phyloP scores from a whole-genome alignment of 371 early-diverging fungal genomes.

The Saksenaea oblongispora region DNA sequence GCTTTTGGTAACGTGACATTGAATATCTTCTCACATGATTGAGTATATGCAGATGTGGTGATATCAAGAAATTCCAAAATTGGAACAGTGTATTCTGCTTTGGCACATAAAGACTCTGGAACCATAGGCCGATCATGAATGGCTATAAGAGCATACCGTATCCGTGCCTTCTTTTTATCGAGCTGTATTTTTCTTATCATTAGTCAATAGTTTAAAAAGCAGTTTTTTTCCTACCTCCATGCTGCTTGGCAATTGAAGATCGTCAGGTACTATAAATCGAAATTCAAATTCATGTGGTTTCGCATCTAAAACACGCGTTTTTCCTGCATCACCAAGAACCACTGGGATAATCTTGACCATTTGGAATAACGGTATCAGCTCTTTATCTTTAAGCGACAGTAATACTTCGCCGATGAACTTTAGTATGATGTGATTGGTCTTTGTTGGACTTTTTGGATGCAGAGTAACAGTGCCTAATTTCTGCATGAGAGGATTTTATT shows the following conservation, averaged over 20 bases:
- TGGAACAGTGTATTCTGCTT: slow-evolving; percentile 37
- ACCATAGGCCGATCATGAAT: slow-evolving; percentile 44
- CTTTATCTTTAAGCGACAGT: slow-evolving; percentile 41
- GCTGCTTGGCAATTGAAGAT: slow-evolving; percentile 42
- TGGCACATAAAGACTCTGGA: slow-evolving; percentile 44
- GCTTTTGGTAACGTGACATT: slow-evolving; percentile 23
- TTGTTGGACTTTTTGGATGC: slow-evolving; percentile 41
- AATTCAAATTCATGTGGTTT: slow-evolving; percentile 43
- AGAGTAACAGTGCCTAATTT: slow-evolving; percentile 38
- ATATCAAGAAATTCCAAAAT: slow-evolving; percentile 49
- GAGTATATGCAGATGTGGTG: slow-evolving; percentile 18
- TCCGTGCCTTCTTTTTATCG: slow-evolving; percentile 31
- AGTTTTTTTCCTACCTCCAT: slow-evolving; percentile 42
- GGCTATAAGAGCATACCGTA: slow-evolving; percentile 42
- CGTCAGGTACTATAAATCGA: slow-evolving; percentile 40
- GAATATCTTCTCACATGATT: slow-evolving; percentile 30
- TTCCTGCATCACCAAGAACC: slow-evolving; percentile 11
- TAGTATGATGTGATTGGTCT: slow-evolving; percentile 44
- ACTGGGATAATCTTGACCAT: slow-evolving; percentile 25
- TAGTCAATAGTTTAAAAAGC: not conserved
- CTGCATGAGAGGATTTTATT: not conserved
- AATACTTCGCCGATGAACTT: slow-evolving; percentile 39
- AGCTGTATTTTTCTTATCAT: slow-evolving; percentile 3
- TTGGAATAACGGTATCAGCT: slow-evolving; percentile 38
- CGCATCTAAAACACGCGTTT: slow-evolving; percentile 32